Evolutionary conservation across 345 rosid species (phyloP).

Genomic region (Gynandropsis gynandra): DNA sequence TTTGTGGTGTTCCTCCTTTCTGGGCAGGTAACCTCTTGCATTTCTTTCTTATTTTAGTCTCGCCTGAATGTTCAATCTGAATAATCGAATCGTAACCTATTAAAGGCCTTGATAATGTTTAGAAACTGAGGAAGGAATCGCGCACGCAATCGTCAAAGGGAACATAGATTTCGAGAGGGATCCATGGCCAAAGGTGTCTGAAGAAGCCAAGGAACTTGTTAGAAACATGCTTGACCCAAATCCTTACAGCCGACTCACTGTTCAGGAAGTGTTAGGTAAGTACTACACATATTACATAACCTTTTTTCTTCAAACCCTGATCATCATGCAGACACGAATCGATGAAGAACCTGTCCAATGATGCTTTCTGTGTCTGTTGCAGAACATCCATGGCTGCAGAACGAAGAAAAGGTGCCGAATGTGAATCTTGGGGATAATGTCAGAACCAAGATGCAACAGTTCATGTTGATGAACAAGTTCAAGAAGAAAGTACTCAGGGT

Average conservation of each 20-base stretch:
- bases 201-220: slow-evolving; percentile 58
- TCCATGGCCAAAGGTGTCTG: slow-evolving; percentile 98
- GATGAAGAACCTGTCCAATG: background rate
- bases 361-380: slow-evolving; percentile 3
- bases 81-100: slow-evolving; percentile 4
- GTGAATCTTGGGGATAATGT: slow-evolving; percentile 72
- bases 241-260: slow-evolving; percentile 49
- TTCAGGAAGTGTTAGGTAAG: slow-evolving; percentile 72
- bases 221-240: slow-evolving; percentile 67
- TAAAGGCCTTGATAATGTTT: slow-evolving; percentile 15
- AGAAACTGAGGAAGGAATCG: slow-evolving; percentile 98
- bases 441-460: slow-evolving; percentile 66
- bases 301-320: too few relatives aligned
- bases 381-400: slow-evolving; percentile 82
- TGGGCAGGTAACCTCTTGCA: slow-evolving; percentile 58
- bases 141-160: slow-evolving; percentile 82
- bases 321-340: too few relatives aligned
- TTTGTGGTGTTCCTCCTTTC: slow-evolving; percentile 87
- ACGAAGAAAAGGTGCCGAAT: slow-evolving; percentile 48
- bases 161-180: slow-evolving; percentile 79
- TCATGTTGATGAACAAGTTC: slow-evolving; percentile 86
- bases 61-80: background rate
- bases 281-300: background rate
- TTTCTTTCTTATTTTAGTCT: background rate
- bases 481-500: slow-evolving; percentile 86